Percentiles rank a stretch among this genome's conserved stretches.
These are phyloP conservation scores for Alternaria triticina DNA, from an alignment of 2,329 filamentous ascomycete genomes.

Conservation along the genomic window DNA sequence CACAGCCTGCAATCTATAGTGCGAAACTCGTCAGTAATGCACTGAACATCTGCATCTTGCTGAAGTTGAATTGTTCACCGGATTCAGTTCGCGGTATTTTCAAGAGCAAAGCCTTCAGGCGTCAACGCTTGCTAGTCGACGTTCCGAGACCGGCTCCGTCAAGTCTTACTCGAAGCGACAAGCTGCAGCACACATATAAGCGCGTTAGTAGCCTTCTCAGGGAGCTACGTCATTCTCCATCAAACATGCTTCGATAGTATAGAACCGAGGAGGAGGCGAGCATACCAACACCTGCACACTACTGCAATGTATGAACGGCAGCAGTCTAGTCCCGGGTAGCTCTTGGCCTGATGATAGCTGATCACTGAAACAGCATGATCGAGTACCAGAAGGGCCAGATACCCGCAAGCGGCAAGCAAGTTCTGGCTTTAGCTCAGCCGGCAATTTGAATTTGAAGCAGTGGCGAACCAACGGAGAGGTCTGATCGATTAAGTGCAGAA, in stretches of 20 bases:
- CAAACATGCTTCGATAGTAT: neutral
- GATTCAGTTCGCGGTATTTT: neutral
- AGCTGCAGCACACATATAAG: neutral
- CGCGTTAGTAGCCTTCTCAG: neutral
- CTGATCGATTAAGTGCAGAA: neutral
- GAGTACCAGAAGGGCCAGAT: neutral
- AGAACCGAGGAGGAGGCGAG: neutral
- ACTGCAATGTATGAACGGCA: neutral
- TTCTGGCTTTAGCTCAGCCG: neutral
- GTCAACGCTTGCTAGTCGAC: neutral
- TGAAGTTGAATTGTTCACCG: neutral
- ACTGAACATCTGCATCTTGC: neutral
- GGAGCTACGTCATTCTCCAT: neutral
- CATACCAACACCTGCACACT: neutral
- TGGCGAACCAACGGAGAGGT: neutral
- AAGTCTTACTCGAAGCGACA: neutral
- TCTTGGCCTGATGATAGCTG: constrained; percentile 1
- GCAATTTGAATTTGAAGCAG: neutral
- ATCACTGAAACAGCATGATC: neutral
- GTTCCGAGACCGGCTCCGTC: neutral
- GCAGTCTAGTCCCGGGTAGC: neutral
- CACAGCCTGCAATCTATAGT: neutral
- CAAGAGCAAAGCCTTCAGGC: neutral
- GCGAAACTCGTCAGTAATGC: neutral
- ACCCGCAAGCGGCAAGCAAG: neutral